Evolutionary conservation across 768 basidiomycete species (phyloP), one percentile per base, ranked within the genome.

Genomic region (Agrocybe praecox): DNA sequence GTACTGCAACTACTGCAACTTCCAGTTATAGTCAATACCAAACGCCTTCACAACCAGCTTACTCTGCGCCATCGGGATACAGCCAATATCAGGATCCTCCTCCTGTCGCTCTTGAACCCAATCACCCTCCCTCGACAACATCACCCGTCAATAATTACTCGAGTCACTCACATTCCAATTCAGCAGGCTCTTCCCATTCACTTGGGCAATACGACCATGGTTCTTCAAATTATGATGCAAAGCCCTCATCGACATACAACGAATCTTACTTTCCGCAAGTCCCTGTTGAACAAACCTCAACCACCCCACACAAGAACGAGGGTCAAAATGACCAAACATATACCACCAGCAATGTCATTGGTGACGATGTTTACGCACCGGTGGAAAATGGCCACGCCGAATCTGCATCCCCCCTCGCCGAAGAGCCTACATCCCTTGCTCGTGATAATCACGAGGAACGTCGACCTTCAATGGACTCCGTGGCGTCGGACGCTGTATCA

Each of bases 401-500:
- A n/a, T 15, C 12, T 40, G 36, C 14, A 14, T 15, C 36, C 36
- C 36, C 14, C 6, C 14, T 12, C 36, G 5, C n/a, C 6, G 36
- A 40, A 14, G 36, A 14, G 6, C n/a, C 36, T 15, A 14, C n/a
- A 3, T 14, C 46, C 21, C 21, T 29, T 21, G 8, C 44, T 14
- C 17, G 23, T 22, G 36, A 24, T 45, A 53, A 5, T 11, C 52
- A 33, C 9, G 17, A 34, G 12, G 43, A 53, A 32, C 52, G n/a
- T n/a, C 52, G 6, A 45, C 40, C 24, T 26, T 32, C 47, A 21
- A 23, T 18, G 18, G 52, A 50, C 12, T 21, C 33, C 14, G 2
- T 32, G 10, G 9, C n/a, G 9, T 52, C 49, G 7, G 23, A 52
- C 21, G 34, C 47, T 2, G 32, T 60, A 24, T 66, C 67, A 5